Conservation (phyloP, 2,329 filamentous ascomycete species). For the Tolypocladium guangdongense region DNA sequence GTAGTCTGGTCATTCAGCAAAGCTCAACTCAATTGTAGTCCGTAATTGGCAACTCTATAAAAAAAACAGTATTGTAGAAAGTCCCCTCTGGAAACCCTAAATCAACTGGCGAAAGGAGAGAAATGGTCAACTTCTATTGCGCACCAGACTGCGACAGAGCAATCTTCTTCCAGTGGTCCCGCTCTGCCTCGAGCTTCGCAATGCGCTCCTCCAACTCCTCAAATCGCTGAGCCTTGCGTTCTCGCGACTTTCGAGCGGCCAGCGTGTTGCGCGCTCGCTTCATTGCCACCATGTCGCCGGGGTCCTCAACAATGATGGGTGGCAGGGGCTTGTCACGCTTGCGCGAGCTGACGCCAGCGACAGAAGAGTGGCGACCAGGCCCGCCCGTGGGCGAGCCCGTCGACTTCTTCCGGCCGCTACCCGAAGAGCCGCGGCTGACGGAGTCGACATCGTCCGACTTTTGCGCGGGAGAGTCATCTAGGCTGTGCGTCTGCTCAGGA, state of each 20-base stretch:
- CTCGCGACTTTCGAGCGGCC: conserved; percentile 85
- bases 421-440: conserved; percentile 24
- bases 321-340: conserved; percentile 73
- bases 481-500: conserved; percentile 13
- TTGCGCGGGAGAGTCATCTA: conserved; percentile 31
- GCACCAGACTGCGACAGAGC: conserved; percentile 28
- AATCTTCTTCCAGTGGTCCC: conserved; percentile 54
- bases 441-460: conserved; percentile 39
- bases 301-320: conserved; percentile 66
- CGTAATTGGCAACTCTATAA: not conserved
- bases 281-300: conserved; percentile 63
- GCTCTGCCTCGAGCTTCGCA: conserved; percentile 53
- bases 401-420: conserved; percentile 36
- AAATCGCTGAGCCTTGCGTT: conserved; percentile 70
- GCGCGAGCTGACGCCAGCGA: conserved; percentile 60
- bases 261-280: conserved; percentile 92
- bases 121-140: conserved; percentile 5
- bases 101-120: conserved; percentile 4
- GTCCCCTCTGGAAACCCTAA: not conserved
- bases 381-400: conserved; percentile 29
- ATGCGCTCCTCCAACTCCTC: conserved; percentile 67
- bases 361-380: conserved; percentile 49
- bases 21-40: not conserved
- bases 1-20: not conserved
- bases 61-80: not conserved